Base-by-base conservation (phyloP, 768 basidiomycete species). In the Pleurotus tuoliensis region DNA sequence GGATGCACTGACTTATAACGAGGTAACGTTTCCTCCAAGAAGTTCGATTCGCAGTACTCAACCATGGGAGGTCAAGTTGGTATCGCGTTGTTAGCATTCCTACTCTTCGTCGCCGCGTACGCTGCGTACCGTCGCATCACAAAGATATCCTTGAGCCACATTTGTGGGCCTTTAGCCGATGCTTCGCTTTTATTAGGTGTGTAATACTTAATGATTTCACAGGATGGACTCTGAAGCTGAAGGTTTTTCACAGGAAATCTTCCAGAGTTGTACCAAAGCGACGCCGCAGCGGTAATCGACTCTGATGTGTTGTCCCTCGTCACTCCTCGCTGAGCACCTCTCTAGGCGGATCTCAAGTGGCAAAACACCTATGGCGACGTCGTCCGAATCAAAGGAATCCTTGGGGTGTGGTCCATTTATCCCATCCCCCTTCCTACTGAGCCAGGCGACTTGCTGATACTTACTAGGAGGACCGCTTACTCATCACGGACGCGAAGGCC, bases 401-500 rank as follows among this genome's bases (percentile, higher is more conserved):
- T 82, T 59, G 76, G 80, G 50, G 81, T 81, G 64, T 38, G 72
- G 56, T 51, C 48, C 40, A 46, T 15, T n/a, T 30, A 25, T 48
- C 30, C 50, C 34, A 44, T 34, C 40, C 47, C 52, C 46, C 52
- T 22, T 46, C 47, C 24, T 11, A 58, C 22, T 40, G 9, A 34
- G 20, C n/a, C n/a, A 16, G 43, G 47, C 47, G n/a, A n/a, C 15
- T 27, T 48, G 44, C 15, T 41, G 16, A 18, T 25, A 22, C 60
- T 4, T 18, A 30, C 41, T 44, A 83, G 82, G 76, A 80, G 59
- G 78, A 82, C 62, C 75, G 79, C 15, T 67, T 84, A 24, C 67
- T 80, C 47, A 73, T 82, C 53, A 76, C 80, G 20, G 82, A 84
- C 56, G 81, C 80, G 1, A 82, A 82, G 64, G 80, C 82, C 3